A percentile compares a stretch with the other conserved stretches of the same genome.
Conservation (phyloP, 345 rosid genomes). For the Arabis hirsuta region DNA sequence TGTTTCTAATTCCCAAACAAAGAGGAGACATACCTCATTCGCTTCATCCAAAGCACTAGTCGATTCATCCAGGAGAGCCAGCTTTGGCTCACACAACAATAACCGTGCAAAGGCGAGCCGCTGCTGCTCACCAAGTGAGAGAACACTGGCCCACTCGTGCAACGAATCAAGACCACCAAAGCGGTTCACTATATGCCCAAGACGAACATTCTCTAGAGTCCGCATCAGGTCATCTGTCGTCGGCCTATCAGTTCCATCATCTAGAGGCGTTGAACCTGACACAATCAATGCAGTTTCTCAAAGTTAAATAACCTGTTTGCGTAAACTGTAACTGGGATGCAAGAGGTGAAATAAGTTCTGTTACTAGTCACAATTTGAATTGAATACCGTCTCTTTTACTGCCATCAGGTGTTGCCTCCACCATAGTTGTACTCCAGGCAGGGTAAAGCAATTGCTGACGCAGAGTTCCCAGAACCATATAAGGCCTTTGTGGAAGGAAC, state of each 20-base stretch:
- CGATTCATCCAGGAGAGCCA: constrained; percentile 85
- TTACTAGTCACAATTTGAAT: constrained; percentile 12
- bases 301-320: constrained; percentile 7
- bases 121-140: constrained; percentile 97
- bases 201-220: constrained; percentile 71
- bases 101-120: constrained; percentile 92
- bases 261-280: constrained; percentile 58
- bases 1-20: neutral
- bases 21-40: constrained; percentile 83
- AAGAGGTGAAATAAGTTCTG: constrained; percentile 5
- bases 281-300: constrained; percentile 13
- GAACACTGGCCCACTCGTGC: constrained; percentile 93
- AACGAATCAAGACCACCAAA: constrained; percentile 67
- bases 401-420: constrained; percentile 36
- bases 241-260: constrained; percentile 49
- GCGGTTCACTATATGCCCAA: constrained; percentile 74
- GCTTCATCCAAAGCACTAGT: constrained; percentile 94
- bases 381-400: constrained; percentile 32
- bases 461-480: constrained; percentile 95
- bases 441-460: constrained; percentile 97
- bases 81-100: constrained; percentile 78
- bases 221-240: constrained; percentile 65
- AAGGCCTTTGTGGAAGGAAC: constrained; percentile 97
- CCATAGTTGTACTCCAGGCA: constrained; percentile 52
- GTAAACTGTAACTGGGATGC: constrained; percentile 22